These are phyloP conservation scores for Neurospora africana DNA, from an alignment of 495 filamentous ascomycete genomes.

Conservation along the genomic window DNA sequence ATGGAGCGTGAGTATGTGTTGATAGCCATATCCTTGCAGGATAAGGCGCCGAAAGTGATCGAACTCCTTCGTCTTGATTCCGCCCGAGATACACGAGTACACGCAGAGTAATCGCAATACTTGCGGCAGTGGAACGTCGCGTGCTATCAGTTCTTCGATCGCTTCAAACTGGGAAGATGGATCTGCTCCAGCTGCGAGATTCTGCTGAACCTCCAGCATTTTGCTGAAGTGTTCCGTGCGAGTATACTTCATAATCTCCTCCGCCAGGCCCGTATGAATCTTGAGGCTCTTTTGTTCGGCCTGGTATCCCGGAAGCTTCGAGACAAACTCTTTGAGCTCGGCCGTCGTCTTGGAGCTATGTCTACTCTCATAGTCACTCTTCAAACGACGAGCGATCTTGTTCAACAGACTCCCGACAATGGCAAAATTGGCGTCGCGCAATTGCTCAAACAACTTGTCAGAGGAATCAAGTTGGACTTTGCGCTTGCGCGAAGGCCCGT, in stretches of 20 bases:
- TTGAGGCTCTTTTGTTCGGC: constrained; percentile 86
- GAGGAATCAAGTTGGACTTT: constrained; percentile 85
- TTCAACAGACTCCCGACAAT: constrained; percentile 83
- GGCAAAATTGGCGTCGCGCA: constrained; percentile 91
- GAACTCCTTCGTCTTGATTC: constrained; percentile 75
- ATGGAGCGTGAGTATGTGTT: constrained; percentile 82
- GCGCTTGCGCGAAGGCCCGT: constrained; percentile 51
- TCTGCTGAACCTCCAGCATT: constrained; percentile 88
- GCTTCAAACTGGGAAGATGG: constrained; percentile 77
- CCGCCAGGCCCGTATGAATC: constrained; percentile 80
- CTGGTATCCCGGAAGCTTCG: constrained; percentile 83
- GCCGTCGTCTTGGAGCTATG: constrained; percentile 78
- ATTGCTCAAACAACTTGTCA: constrained; percentile 78
- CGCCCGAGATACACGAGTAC: constrained; percentile 81
- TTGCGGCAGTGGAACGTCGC: constrained; percentile 64
- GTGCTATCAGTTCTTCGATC: constrained; percentile 87
- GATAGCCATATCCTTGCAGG: constrained; percentile 86
- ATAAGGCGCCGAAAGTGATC: constrained; percentile 83
- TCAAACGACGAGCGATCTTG: constrained; percentile 78
- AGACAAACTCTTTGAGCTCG: constrained; percentile 87
- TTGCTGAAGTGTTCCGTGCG: constrained; percentile 78
- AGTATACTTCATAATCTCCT: constrained; percentile 91
- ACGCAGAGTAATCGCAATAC: constrained; percentile 81
- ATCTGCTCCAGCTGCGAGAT: constrained; percentile 84
- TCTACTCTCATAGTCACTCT: constrained; percentile 78